These are phyloP conservation scores for Apiospora arundinis DNA, from an alignment of 2,329 filamentous ascomycete species.

Conservation along the genomic window DNA sequence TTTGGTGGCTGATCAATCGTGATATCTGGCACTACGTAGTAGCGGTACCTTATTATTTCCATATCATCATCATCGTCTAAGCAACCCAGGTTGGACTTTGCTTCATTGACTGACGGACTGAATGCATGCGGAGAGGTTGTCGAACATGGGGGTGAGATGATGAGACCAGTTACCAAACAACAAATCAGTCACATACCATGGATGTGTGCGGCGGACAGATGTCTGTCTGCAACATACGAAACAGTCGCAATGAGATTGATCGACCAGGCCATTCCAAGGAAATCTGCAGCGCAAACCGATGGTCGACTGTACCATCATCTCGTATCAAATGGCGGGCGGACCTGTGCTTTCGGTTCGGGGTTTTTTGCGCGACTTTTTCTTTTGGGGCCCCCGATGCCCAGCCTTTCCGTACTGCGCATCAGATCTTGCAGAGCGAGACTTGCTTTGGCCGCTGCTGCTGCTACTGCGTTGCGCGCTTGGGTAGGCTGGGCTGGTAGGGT, in stretches of 20 bases:
- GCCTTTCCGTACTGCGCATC: conserved; percentile 13
- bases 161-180: background rate
- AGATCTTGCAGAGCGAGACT: background rate
- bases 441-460: too few species aligned
- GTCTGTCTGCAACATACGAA: conserved; percentile 9
- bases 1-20: conserved; percentile 10
- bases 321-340: conserved; percentile 11
- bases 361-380: conserved; percentile 14
- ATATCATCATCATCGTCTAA: background rate
- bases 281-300: background rate
- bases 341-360: background rate
- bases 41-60: background rate
- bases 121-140: background rate
- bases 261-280: conserved; percentile 1
- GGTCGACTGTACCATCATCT: background rate
- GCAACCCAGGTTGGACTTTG: background rate
- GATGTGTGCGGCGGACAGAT: background rate
- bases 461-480: background rate
- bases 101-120: background rate
- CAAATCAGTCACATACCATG: background rate
- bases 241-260: conserved; percentile 4
- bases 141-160: background rate
- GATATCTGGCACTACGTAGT: background rate
- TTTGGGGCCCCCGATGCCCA: conserved; percentile 14
- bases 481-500: background rate